These are phyloP conservation scores for Dovyalis caffra DNA, from an alignment of 345 rosid genomes.

Conservation along the genomic window DNA sequence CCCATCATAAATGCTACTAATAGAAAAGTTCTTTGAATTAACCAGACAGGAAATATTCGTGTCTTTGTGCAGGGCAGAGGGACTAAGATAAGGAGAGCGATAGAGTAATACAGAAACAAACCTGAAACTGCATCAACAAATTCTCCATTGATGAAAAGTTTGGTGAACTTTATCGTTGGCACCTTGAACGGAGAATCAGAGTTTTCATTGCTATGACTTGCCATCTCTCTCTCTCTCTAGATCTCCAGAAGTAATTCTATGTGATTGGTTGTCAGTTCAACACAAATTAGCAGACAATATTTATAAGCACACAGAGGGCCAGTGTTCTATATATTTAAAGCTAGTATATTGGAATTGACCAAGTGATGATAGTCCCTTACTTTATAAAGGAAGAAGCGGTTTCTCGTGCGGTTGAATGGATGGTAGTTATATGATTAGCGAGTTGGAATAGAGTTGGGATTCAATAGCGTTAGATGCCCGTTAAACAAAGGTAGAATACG, in stretches of 20 bases:
- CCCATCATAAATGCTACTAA: no score
- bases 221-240: background rate
- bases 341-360: no score
- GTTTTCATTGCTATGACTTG: conserved; percentile 26
- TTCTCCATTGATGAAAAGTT: conserved; percentile 67
- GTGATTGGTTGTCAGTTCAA: background rate
- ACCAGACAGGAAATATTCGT: background rate
- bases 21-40: background rate
- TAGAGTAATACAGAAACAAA: background rate
- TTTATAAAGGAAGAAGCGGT: no score
- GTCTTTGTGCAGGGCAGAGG: no score
- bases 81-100: background rate
- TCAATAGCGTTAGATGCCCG: no score
- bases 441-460: no score
- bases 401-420: no score
- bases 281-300: background rate
- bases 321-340: no score
- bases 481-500: no score
- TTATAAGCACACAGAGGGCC: no score
- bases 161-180: conserved; percentile 58
- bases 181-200: conserved; percentile 20
- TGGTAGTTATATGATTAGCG: no score
- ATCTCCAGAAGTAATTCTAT: background rate
- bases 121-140: conserved; percentile 66
- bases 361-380: no score